Conservation (phyloP, 2,329 filamentous ascomycete species). For the Aspergillus proliferans region DNA sequence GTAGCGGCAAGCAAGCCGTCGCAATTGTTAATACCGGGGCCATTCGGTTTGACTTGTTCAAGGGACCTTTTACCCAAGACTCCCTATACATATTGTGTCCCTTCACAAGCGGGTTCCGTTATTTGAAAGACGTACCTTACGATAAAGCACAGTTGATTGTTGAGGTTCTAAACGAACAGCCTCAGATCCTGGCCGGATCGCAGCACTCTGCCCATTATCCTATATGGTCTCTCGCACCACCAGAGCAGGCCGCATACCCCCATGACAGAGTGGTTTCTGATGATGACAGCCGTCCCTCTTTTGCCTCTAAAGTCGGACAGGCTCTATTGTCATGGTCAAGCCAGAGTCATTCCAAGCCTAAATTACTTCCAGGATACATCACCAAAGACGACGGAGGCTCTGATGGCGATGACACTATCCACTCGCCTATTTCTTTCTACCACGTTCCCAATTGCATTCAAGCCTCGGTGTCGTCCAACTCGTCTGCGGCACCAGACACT, state of each 20-base stretch:
- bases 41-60: conserved; percentile 91
- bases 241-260: conserved; percentile 36
- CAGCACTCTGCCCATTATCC: conserved; percentile 11
- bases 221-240: conserved; percentile 35
- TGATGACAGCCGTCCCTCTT: conserved; percentile 5
- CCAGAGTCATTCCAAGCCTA: conserved; percentile 22
- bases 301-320: conserved; percentile 18
- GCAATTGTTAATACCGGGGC: conserved; percentile 83
- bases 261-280: conserved; percentile 16
- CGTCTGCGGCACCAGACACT: conserved; percentile 52
- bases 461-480: conserved; percentile 47
- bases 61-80: conserved; percentile 83
- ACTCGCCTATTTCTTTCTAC: conserved; percentile 68
- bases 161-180: conserved; percentile 52
- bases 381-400: conserved; percentile 75
- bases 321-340: conserved; percentile 18
- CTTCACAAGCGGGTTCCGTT: conserved; percentile 72
- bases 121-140: conserved; percentile 76
- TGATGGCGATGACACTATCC: conserved; percentile 87
- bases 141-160: conserved; percentile 63
- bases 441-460: conserved; percentile 78
- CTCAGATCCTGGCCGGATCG: conserved; percentile 40
- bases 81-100: conserved; percentile 81
- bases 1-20: conserved; percentile 56
- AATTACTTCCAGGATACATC: conserved; percentile 70